Conservation (phyloP, 1,284 basidiomycete species). For the Trametes polyzona region DNA sequence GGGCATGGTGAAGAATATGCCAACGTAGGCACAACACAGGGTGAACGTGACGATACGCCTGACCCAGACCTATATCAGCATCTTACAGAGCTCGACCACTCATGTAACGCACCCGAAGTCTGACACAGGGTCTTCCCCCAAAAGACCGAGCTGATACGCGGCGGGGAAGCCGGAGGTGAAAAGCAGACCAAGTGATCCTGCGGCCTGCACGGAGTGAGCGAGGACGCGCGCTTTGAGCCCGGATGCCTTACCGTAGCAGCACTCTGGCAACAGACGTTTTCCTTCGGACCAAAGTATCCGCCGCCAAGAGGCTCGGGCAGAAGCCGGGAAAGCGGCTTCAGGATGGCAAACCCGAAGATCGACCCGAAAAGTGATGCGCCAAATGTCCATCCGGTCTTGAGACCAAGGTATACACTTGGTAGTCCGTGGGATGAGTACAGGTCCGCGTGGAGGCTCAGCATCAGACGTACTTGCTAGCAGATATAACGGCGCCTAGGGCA, state of each 20-base stretch:
- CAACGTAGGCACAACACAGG: slow-evolving; percentile 63
- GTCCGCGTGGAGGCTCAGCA: too few relatives aligned
- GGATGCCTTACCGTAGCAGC: slow-evolving; percentile 49
- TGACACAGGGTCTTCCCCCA: slow-evolving; percentile 52
- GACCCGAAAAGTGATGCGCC: slow-evolving; percentile 49
- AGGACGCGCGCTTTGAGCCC: too few relatives aligned
- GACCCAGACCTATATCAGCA: too few relatives aligned
- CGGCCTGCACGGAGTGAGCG: slow-evolving; percentile 35
- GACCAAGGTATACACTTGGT: slow-evolving; percentile 56
- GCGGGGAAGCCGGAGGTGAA: slow-evolving; percentile 33
- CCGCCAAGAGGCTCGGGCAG: slow-evolving; percentile 54
- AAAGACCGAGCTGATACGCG: slow-evolving; percentile 56
- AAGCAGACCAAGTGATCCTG: slow-evolving; percentile 58
- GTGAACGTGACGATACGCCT: slow-evolving; percentile 57
- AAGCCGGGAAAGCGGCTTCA: slow-evolving; percentile 59
- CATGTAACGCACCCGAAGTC: slow-evolving; percentile 25
- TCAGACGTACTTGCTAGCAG: slow-evolving; percentile 28
- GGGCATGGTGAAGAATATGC: slow-evolving; percentile 70
- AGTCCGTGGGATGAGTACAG: too few relatives aligned
- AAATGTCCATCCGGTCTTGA: slow-evolving; percentile 74
- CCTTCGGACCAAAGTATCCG: slow-evolving; percentile 68
- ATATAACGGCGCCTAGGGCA: slow-evolving; percentile 54
- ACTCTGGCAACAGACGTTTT: slow-evolving; percentile 64
- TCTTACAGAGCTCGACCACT: too few relatives aligned
- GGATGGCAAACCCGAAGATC: slow-evolving; percentile 68